Evolutionary conservation across 169 alveolate genomes (phyloP).

Genomic region (Ichthyophthirius multifiliis): DNA sequence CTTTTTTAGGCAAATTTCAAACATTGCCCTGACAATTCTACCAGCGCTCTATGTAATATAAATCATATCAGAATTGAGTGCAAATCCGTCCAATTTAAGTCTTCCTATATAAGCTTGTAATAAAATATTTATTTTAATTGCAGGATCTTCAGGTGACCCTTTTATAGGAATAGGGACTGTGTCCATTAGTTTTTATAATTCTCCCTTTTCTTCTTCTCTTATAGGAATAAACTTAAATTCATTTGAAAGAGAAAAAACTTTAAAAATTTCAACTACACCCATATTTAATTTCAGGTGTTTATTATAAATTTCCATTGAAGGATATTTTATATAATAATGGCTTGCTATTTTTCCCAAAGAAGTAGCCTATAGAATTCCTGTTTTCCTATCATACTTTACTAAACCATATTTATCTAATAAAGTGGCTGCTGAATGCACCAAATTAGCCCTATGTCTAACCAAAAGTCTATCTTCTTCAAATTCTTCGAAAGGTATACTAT

Average conservation of each 20-base stretch:
- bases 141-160: constrained; percentile 86
- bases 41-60: constrained; percentile 98
- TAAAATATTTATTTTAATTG: constrained; percentile 94
- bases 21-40: constrained; percentile 97
- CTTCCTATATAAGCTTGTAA: constrained; percentile 96
- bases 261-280: constrained; percentile 65
- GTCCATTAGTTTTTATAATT: constrained; percentile 57
- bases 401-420: constrained; percentile 91
- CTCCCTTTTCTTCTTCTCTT: constrained; percentile 87
- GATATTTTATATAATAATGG: constrained; percentile 95
- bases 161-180: constrained; percentile 84
- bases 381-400: constrained; percentile 92
- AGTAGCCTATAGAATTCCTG: constrained; percentile 93
- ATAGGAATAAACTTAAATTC: constrained; percentile 85
- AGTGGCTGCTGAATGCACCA: constrained; percentile 91
- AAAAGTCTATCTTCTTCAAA: constrained; percentile 51
- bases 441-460: constrained; percentile 50
- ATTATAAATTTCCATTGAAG: constrained; percentile 94
- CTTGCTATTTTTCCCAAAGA: constrained; percentile 98
- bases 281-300: constrained; percentile 87
- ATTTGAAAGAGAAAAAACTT: constrained; percentile 65
- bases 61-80: constrained; percentile 98
- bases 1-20: constrained; percentile 94
- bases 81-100: constrained; percentile 95
- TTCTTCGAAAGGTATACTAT: constrained; percentile 84